Percentiles rank a stretch among this genome's conserved stretches.
Conservation (phyloP, 2,329 filamentous ascomycete genomes). For the Alternaria solani region DNA sequence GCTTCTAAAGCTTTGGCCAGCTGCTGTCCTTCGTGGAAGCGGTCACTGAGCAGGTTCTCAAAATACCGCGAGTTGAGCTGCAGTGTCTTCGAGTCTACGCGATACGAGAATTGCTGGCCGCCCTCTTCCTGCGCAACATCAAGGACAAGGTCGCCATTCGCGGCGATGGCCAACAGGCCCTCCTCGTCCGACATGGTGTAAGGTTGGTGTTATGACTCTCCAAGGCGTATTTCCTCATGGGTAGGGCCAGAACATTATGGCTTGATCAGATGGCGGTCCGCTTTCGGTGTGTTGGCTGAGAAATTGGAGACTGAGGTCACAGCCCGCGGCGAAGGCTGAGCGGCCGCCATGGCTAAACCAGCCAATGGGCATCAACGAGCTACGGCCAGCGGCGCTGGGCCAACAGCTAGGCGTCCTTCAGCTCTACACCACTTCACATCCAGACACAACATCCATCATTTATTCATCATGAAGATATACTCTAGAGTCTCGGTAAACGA, state of each 20-base stretch:
- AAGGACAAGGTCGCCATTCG: conserved; percentile 70
- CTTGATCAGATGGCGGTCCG: conserved; percentile 21
- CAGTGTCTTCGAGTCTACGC: conserved; percentile 66
- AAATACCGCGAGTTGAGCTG: conserved; percentile 74
- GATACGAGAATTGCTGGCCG: conserved; percentile 64
- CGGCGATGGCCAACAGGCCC: conserved; percentile 60
- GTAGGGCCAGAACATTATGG: conserved; percentile 61
- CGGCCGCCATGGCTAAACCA: background rate
- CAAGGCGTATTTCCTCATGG: conserved; percentile 51
- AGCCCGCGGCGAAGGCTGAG: conserved; percentile 15
- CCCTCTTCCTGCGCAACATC: conserved; percentile 71
- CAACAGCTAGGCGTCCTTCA: background rate
- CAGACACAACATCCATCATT: background rate
- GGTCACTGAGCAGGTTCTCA: conserved; percentile 69
- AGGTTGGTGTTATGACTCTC: conserved; percentile 4
- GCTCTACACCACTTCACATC: conserved; percentile 3
- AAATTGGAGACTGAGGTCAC: conserved; percentile 16
- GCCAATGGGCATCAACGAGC: conserved; percentile 12
- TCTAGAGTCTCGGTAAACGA: fast-evolving
- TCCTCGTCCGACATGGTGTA: conserved; percentile 36
- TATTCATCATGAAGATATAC: background rate
- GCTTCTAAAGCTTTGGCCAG: conserved; percentile 62
- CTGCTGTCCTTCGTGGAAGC: conserved; percentile 69
- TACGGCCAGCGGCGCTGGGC: conserved; percentile 7
- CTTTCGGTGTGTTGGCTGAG: conserved; percentile 15